Conservation (phyloP, 177 flowering plant species). For the Vitis hybrid region DNA sequence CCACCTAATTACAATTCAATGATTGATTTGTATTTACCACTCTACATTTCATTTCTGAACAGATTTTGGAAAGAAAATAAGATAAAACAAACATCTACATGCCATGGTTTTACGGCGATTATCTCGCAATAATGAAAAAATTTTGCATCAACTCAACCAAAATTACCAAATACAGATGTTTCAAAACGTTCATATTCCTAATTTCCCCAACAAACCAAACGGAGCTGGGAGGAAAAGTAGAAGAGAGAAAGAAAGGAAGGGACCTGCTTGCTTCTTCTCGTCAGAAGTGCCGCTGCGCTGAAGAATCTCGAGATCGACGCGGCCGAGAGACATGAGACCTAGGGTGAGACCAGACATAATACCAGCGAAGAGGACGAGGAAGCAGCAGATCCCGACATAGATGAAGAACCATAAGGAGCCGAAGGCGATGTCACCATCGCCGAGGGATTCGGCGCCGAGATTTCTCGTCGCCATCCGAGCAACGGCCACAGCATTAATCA, state of each 20-base stretch:
- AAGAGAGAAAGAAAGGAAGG: not conserved
- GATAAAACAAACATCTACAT: no score
- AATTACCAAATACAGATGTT: no score
- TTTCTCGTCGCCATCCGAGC: slow-evolving; percentile 31
- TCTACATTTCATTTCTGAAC: no score
- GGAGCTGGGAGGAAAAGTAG: not conserved
- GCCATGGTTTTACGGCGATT: no score
- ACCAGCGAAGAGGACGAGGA: slow-evolving; percentile 74
- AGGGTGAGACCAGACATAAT: slow-evolving; percentile 83
- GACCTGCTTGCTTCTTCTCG: slow-evolving; percentile 81
- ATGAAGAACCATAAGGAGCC: slow-evolving; percentile 55
- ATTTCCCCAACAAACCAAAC: no score
- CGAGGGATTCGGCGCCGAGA: slow-evolving; percentile 9
- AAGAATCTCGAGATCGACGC: slow-evolving; percentile 80
- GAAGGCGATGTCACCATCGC: slow-evolving; percentile 31
- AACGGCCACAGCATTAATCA: slow-evolving; percentile 35
- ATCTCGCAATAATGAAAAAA: no score
- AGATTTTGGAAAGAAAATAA: no score
- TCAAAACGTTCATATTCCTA: no score
- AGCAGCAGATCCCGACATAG: slow-evolving; percentile 61
- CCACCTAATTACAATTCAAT: no score
- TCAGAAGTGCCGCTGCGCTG: slow-evolving; percentile 63
- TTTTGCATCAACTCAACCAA: no score
- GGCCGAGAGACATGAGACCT: slow-evolving; percentile 78
- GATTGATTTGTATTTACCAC: no score